These are phyloP conservation scores for Tolypocladium pustulatum DNA, from an alignment of 2,329 filamentous ascomycete genomes.

Conservation along the genomic window DNA sequence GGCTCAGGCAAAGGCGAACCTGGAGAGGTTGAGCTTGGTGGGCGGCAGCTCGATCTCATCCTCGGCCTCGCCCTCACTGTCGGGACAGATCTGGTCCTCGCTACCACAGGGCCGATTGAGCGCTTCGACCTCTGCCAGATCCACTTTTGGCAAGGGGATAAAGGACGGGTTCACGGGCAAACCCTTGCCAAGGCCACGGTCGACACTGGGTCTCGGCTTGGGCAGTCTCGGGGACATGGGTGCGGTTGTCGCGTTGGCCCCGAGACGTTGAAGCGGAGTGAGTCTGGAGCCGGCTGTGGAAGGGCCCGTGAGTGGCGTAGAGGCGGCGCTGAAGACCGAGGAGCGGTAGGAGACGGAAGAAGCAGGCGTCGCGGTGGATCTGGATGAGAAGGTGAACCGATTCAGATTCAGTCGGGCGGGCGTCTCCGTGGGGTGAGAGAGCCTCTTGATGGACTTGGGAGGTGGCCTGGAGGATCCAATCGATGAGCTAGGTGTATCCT, in stretches of 20 bases:
- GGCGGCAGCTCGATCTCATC: constrained; percentile 20
- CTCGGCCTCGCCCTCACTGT: constrained; percentile 38
- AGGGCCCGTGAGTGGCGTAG: constrained; percentile 29
- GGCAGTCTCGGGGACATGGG: constrained; percentile 17
- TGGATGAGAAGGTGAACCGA: constrained; percentile 23
- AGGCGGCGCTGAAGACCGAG: constrained; percentile 23
- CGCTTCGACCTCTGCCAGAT: constrained; percentile 41
- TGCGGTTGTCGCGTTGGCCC: constrained; percentile 28
- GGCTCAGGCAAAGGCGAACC: constrained; percentile 29
- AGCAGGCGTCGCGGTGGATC: constrained; percentile 19
- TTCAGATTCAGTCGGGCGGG: constrained; percentile 19
- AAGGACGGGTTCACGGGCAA: constrained; percentile 42
- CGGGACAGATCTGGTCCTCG: constrained; percentile 45
- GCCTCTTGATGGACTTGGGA: constrained; percentile 11
- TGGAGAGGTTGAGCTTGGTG: constrained; percentile 35
- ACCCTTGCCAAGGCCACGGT: constrained; percentile 18
- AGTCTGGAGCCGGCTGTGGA: constrained; percentile 32
- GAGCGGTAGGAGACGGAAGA: constrained; percentile 23
- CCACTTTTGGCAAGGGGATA: constrained; percentile 43
- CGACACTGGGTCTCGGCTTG: constrained; percentile 15
- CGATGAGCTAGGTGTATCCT: constrained; percentile 11
- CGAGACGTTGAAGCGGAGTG: constrained; percentile 45
- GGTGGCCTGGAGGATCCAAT: constrained; percentile 17
- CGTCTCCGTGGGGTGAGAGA: constrained; percentile 13
- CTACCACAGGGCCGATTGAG: constrained; percentile 39